Evolutionary conservation across 2,329 filamentous ascomycete species (phyloP), one percentile per base, ranked within the genome.

Genomic region (Xylaria sp.): DNA sequence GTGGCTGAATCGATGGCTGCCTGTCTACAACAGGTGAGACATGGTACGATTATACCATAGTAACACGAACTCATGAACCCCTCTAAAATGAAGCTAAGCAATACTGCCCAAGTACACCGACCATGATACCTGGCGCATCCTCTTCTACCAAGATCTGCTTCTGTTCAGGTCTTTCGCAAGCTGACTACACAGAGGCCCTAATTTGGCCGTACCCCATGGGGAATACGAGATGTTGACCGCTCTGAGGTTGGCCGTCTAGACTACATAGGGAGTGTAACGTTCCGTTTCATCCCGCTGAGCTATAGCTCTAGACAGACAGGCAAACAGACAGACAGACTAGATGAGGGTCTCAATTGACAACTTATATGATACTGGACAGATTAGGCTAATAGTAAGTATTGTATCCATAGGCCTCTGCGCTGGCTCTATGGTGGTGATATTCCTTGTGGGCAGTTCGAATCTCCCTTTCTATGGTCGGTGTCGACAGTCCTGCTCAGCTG

Each of bases 371-470:
- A 32, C 12, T 14, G 9, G 12, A 32, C 32, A n/a, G 39, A 56
- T 68, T 68, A 65, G 65, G 61, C 65, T 68, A 65, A 68, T 68
- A 45, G 58, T 21, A 45, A 27, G n/a, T 27, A n/a, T n/a, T 27
- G 19, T 32, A 19, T 17, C 6, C 34, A 36, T 32, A 11, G 24
- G 4, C 12, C n/a, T 60, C 34, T 12, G 8, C 32, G 14, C 47
- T 27, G 39, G 34, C 27, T 36, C 56, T 12, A 32, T 24, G 45
- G 32, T 12, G 3, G 36, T 32, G 27, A 19, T 5, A 7, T 45
- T 32, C n/a, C 17, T 34, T 19, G n/a, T 36, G 19, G 30, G 8
- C 19, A 17, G 53, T 17, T 58, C 24, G 42, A 32, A 30, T 14
- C 42, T 19, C 19, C 36, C 3, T 27, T 36, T 24, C 30, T 27